Base-by-base conservation (phyloP, 129 eudicot species). In the Tanacetum coccineum region DNA sequence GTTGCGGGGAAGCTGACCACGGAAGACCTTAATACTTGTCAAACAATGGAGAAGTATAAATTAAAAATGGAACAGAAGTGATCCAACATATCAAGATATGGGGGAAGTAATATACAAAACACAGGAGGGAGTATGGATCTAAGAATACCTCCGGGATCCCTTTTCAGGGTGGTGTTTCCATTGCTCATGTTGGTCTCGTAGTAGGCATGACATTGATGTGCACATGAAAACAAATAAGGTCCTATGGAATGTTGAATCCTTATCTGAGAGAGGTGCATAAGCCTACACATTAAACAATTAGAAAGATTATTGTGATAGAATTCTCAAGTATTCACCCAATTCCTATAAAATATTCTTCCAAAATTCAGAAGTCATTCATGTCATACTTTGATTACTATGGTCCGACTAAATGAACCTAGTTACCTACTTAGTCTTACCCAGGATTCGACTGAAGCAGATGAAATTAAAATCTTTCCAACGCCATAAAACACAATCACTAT, bases 141-240 rank as follows among this genome's bases (percentile, higher is more conserved):
- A 73, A 15, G 42, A 12, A 70, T 78, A 92, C 98, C 98, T 85
- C 74, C 98, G 51, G 66, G 79, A 80, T 59, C 85, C 77, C 55
- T 70, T 86, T 44, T 88, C 84, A 30, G 79, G 78, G 72, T 73
- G 75, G 60, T 75, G 84, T 75, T 86, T 92, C 96, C 87, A 82
- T 78, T 93, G 98, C 70, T 86, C 95, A 70, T 88, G 96, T 67
- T 85, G 98, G 70, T 92, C 96, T 72, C 76, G 78, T 26, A 82
- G 80, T 42, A 92, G 98, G 74, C 96, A 92, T 48, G 81, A 26
- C 98, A 88, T 88, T 46, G 95, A 88, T 1, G 86, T 70, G 47
- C 98, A 92, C 91, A 86, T 92, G 67, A 92, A 92, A 13, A 92
- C 70, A 68, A 45, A 92, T 76, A 92, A 71, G 13, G 84, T 76